Base-by-base conservation (phyloP, 2,329 filamentous ascomycete genomes). In the Drechmeria coniospora region DNA sequence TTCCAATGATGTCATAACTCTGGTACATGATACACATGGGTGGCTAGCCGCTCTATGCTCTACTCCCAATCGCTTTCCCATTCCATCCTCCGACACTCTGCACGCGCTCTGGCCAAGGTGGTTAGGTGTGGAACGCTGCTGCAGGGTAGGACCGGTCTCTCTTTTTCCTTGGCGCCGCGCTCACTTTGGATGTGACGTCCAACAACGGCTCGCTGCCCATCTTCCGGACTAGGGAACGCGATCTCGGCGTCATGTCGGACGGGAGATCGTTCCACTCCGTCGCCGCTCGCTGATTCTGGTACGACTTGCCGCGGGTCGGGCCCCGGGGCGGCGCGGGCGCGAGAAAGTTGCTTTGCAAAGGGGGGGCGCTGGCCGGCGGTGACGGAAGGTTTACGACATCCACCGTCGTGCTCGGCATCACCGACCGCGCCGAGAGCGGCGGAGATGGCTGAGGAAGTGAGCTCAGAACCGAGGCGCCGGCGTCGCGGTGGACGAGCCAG, bases 191-290 rank as follows among this genome's bases (percentile, higher is more conserved):
- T 42, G 63, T 70, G 1, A 59, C 47, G 13, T 49, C 49, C 3
- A 61, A 63, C 0, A 36, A 44, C 2, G 46, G 35, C 23, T 51
- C 48, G 21, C 50, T 48, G 12, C 37, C 36, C 19, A 29, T 40
- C 28, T 32, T 49, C 23, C 41, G 40, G 4, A 39, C 48, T 28
- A 41, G 45, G 8, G 29, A 41, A n/a, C 45, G 43, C 21, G 49
- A 37, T 3, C 46, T 32, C 13, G 48, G 42, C 8, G 63, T 47
- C 66, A 75, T 73, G 28, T 76, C 71, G 8, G 59, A 55, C 0
- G 72, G 72, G 8, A 77, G 42, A 42, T 77, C 72, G 49, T 77
- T 77, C 72, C 72, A 77, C 43, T 76, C 72, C 17, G 51, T 68
- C 13, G 67, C 63, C 3, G 72, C 64, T 6, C 70, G 58, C 38